Evolutionary conservation across 108 stramenopile species (phyloP).

Genomic region (Conticribra guillardii): DNA sequence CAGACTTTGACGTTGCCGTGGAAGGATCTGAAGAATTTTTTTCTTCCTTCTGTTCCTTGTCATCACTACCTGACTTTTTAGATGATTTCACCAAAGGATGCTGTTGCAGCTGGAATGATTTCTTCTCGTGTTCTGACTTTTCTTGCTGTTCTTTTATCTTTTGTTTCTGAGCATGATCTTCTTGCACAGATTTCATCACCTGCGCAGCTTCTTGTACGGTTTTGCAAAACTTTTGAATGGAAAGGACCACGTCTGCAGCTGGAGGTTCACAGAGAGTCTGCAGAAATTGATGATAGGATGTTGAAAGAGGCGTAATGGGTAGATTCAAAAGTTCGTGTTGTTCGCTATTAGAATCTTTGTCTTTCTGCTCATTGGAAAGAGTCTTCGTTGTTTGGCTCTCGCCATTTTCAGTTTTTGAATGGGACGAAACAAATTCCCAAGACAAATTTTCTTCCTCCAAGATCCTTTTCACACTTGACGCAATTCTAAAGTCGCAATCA

Average conservation of each 20-base stretch:
- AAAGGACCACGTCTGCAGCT: constrained; percentile 45
- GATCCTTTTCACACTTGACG: constrained; percentile 12
- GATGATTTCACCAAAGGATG: background rate
- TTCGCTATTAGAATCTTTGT: background rate
- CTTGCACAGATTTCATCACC: constrained; percentile 31
- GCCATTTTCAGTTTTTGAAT: constrained; percentile 1
- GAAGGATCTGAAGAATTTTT: background rate
- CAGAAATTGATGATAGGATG: constrained; percentile 30
- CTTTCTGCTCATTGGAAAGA: no score
- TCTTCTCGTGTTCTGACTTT: constrained; percentile 2
- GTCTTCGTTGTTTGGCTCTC: no score
- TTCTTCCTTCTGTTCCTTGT: background rate
- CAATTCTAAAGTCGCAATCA: constrained; percentile 9
- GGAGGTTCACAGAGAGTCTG: constrained; percentile 35
- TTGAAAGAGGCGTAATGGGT: constrained; percentile 11
- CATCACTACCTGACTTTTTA: background rate
- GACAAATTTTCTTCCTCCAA: constrained; percentile 29
- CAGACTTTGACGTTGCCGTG: background rate
- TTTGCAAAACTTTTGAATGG: constrained; percentile 49
- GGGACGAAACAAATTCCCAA: constrained; percentile 28
- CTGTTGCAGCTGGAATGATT: background rate
- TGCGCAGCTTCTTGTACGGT: constrained; percentile 45
- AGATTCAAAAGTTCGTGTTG: background rate
- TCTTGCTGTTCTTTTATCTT: background rate
- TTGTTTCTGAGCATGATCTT: constrained; percentile 16